phyloP scores from a whole-genome alignment of 768 basidiomycete genomes.

The Collybiopsis confluens region DNA sequence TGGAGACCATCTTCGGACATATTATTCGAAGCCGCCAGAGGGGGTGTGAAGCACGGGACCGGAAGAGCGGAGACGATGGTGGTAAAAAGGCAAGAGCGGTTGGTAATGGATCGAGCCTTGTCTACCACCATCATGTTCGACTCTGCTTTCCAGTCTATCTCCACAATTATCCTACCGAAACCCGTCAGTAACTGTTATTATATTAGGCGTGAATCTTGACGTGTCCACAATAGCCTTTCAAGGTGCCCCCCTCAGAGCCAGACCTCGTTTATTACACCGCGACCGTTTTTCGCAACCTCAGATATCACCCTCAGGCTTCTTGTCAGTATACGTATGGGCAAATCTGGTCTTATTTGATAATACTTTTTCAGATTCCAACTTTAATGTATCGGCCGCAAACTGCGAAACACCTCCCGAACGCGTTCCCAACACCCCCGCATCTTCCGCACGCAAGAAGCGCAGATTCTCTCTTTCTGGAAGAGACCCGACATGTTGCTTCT shows the following conservation, averaged over 20 bases:
- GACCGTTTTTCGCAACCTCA: not conserved
- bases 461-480: not conserved
- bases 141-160: not conserved
- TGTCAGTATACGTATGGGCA: not conserved
- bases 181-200: not conserved
- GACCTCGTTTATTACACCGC: constrained; percentile 6
- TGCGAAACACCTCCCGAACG: not conserved
- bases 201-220: not conserved
- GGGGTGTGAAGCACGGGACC: too few species aligned
- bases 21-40: not conserved
- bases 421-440: not conserved
- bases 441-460: too few species aligned
- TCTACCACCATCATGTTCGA: constrained; percentile 1
- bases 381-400: constrained; percentile 3
- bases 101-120: too few species aligned
- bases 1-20: constrained; percentile 10
- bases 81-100: not conserved
- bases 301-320: not conserved
- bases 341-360: not conserved
- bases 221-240: not conserved
- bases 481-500: constrained; percentile 3
- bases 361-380: not conserved
- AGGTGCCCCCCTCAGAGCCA: constrained; percentile 4
- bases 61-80: too few species aligned
- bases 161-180: not conserved